phyloP scores from a whole-genome alignment of 345 rosid species.

The Eucalyptus fibrosa region DNA sequence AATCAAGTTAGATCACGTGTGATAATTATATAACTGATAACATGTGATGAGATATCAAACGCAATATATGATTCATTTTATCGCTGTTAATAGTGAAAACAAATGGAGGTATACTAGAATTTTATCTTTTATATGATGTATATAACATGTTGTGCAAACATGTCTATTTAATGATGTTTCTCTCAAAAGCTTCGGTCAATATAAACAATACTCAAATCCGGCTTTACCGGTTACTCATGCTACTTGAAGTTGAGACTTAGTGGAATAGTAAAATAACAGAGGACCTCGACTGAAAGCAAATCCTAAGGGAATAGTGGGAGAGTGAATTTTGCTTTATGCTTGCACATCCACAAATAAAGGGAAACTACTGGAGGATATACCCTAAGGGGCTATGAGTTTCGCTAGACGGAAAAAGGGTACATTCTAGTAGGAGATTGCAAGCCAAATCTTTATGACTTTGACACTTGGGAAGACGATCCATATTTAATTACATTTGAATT shows the following conservation, averaged over 20 bases:
- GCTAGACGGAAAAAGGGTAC: background rate
- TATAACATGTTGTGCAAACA: background rate
- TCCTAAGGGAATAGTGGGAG: background rate
- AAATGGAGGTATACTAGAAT: background rate
- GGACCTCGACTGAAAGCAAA: background rate
- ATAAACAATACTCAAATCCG: background rate
- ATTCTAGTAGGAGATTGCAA: slow-evolving; percentile 9
- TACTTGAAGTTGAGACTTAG: background rate
- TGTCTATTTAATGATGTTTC: background rate
- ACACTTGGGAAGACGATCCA: background rate
- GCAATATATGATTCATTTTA: background rate
- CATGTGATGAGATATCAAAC: background rate
- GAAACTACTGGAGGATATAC: slow-evolving; percentile 7
- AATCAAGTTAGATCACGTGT: background rate
- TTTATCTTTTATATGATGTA: background rate
- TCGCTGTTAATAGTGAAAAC: background rate
- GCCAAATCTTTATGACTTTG: slow-evolving; percentile 12
- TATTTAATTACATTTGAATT: background rate
- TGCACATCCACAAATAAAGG: background rate
- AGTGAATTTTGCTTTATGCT: background rate
- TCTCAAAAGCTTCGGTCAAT: background rate
- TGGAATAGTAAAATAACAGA: background rate
- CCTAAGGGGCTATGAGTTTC: background rate
- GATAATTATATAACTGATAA: background rate
- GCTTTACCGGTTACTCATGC: background rate